phyloP scores from a whole-genome alignment of 2,329 filamentous ascomycete species.

The Arthrinium phaeospermum region DNA sequence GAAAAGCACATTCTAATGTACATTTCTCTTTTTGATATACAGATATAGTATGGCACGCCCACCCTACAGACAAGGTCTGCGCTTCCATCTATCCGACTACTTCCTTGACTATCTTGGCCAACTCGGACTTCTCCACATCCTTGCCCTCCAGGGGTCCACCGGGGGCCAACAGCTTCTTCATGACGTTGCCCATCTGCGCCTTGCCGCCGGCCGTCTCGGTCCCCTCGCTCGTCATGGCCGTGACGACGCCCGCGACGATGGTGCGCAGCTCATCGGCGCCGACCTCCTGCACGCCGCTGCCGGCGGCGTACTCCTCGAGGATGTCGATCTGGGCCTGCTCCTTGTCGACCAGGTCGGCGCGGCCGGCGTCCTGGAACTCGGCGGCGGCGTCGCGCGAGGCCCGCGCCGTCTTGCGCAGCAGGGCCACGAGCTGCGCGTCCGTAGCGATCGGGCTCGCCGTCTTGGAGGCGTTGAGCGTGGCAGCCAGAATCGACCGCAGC shows the following conservation, averaged over 20 bases:
- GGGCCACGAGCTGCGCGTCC: constrained; percentile 70
- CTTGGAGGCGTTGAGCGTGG: constrained; percentile 78
- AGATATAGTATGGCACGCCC: constrained; percentile 60
- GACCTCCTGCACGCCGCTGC: constrained; percentile 64
- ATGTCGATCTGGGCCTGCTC: constrained; percentile 70
- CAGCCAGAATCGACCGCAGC: constrained; percentile 70
- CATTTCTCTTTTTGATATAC: background rate
- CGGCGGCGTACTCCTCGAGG: constrained; percentile 67
- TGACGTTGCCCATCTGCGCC: constrained; percentile 61
- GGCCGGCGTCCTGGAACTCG: constrained; percentile 68
- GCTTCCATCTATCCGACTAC: constrained; percentile 43
- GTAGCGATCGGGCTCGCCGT: constrained; percentile 71
- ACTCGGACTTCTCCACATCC: constrained; percentile 65
- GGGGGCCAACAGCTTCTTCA: constrained; percentile 64
- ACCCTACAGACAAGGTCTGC: constrained; percentile 86
- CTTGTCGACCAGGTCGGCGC: constrained; percentile 73
- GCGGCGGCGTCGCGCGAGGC: constrained; percentile 62
- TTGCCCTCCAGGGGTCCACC: constrained; percentile 64
- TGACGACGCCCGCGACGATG: constrained; percentile 58
- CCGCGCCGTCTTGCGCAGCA: constrained; percentile 69
- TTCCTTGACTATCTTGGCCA: constrained; percentile 68
- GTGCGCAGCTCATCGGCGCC: constrained; percentile 62
- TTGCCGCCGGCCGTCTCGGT: constrained; percentile 48
- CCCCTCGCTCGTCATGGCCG: constrained; percentile 54
- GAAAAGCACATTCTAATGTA: background rate